Evolutionary conservation across 345 rosid genomes (phyloP), one percentile per base, ranked within the genome.

Genomic region (Melastoma malabathricum): DNA sequence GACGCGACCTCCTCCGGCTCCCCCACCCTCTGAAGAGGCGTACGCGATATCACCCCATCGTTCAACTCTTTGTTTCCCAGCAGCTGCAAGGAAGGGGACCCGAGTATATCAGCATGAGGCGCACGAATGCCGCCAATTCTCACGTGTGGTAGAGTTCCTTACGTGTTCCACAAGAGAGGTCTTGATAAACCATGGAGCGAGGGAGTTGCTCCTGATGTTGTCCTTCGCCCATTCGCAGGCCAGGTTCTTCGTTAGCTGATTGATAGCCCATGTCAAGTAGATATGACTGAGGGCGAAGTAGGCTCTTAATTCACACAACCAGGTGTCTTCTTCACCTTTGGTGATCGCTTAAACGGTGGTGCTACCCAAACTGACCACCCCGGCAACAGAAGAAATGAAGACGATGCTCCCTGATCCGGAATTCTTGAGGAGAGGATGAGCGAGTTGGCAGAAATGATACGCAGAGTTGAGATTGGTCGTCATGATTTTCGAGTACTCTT

Each of bases 201-300:
- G 86, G 34, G 64, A 48, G 59, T 89, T 89, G 31, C 74, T 72
- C 68, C 95, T 79, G 62, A 86, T 89, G 51, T 89, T 86, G 75
- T 86, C 97, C 10, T 68, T 71, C 14, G 97, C 94, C 97, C 97
- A 81, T 53, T 86, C 94, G 14, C 94, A 89, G 66, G 97, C 97
- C 65, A 89, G 71, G 63, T 75, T 77, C 57, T 65, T 86, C 27
- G 97, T 65, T 43, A 89, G 79, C 58, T 83, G 95, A 73, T 89
- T 86, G 44, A 86, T 72, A 43, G 95, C 97, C 57, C 76, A 93
- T 81, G 72, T 15, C 18, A 64, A 43, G 43, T 51, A 65, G 6
- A 17, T 39, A 4, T 51, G n/a, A n/a, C 27, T 13, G 16, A 55
- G 18, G 7, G 41, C 49, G 25, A 22, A 22, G 25, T 22, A 22